phyloP scores from a whole-genome alignment of 768 basidiomycete genomes.

The Lentinula boryana region DNA sequence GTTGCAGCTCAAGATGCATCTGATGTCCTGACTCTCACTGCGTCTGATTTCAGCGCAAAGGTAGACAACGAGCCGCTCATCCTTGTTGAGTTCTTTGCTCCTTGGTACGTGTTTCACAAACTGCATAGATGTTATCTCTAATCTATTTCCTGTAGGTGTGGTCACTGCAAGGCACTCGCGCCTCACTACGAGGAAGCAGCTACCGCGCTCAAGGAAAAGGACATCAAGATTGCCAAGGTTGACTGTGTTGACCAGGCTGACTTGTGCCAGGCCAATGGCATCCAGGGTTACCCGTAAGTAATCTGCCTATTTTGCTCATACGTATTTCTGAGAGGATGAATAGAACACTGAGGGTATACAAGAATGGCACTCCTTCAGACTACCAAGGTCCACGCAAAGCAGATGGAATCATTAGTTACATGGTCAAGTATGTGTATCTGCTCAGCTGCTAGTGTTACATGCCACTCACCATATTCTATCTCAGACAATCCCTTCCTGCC shows the following conservation, averaged over 20 bases:
- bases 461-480: constrained; percentile 11
- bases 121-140: background rate
- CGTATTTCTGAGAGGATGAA: background rate
- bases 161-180: constrained; percentile 93
- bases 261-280: constrained; percentile 81
- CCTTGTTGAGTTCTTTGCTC: constrained; percentile 94
- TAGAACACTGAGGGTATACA: constrained; percentile 90
- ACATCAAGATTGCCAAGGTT: constrained; percentile 91
- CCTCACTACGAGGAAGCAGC: constrained; percentile 95
- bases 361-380: constrained; percentile 71
- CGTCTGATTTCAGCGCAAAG: constrained; percentile 58
- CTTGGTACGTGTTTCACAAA: constrained; percentile 46
- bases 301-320: background rate
- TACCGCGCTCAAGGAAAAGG: constrained; percentile 83
- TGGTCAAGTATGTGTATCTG: constrained; percentile 71
- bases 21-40: constrained; percentile 78
- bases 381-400: constrained; percentile 89
- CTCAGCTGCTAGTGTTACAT: constrained; percentile 5
- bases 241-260: constrained; percentile 95
- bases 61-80: constrained; percentile 67
- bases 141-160: constrained; percentile 54
- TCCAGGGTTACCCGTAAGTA: constrained; percentile 91
- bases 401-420: constrained; percentile 94
- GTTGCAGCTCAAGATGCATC: constrained; percentile 52
- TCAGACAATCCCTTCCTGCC: constrained; percentile 88